Evolutionary conservation across 805 yeast species (phyloP).

Genomic region (Starmerella davenportii): DNA sequence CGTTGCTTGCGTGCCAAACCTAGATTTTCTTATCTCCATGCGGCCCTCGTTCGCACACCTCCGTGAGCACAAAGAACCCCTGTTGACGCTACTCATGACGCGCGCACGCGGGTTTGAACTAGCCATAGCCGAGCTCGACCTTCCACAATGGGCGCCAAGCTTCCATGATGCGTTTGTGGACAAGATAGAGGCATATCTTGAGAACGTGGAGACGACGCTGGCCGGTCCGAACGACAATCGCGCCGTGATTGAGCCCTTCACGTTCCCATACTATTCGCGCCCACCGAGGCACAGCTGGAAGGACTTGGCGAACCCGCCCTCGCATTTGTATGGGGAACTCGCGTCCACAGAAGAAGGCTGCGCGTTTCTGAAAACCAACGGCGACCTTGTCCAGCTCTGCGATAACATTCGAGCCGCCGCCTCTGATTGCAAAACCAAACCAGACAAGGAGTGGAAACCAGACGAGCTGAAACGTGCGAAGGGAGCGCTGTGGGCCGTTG

Average conservation of each 20-base stretch:
- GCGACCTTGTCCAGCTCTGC: conserved; percentile 22
- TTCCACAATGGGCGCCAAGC: conserved; percentile 45
- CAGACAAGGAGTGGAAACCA: neutral
- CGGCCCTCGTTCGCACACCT: conserved; percentile 41
- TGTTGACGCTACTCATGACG: conserved; percentile 46
- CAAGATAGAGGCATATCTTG: conserved; percentile 22
- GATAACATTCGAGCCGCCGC: conserved; percentile 3
- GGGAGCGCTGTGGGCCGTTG: conserved; percentile 74
- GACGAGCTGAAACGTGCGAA: conserved; percentile 34
- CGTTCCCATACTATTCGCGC: conserved; percentile 8
- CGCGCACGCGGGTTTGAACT: conserved; percentile 54
- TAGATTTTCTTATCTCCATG: conserved; percentile 34
- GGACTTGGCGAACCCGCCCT: conserved; percentile 24
- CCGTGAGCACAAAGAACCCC: conserved; percentile 34
- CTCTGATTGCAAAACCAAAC: neutral
- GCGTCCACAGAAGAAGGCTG: conserved; percentile 71
- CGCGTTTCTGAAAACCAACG: conserved; percentile 35
- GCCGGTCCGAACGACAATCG: neutral
- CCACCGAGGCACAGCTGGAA: conserved; percentile 5
- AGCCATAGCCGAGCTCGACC: conserved; percentile 36
- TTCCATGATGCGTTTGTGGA: conserved; percentile 21
- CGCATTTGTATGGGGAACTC: conserved; percentile 64
- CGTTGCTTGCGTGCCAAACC: conserved; percentile 26
- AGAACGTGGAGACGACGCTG: conserved; percentile 1
- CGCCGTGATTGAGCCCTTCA: conserved; percentile 4